These are phyloP conservation scores for Excoecaria agallocha DNA, from an alignment of 345 rosid species.

Conservation along the genomic window DNA sequence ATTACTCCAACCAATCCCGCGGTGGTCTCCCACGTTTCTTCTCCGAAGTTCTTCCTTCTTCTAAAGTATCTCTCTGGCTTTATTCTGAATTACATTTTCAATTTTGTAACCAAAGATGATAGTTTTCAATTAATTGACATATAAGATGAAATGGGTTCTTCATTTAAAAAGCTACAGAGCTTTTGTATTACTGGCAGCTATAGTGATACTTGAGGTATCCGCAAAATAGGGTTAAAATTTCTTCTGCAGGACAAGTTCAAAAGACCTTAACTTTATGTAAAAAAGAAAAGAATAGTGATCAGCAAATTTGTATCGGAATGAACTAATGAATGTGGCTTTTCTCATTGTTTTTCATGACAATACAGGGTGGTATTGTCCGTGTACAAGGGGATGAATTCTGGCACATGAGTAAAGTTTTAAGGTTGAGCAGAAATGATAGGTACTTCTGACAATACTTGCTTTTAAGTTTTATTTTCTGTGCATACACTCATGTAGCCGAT, in stretches of 20 bases:
- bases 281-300: neutral
- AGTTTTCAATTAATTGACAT: neutral
- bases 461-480: neutral
- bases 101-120: neutral
- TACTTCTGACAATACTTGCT: slow-evolving; percentile 16
- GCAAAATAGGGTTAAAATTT: neutral
- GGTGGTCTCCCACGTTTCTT: slow-evolving; percentile 87
- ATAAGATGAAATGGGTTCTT: neutral
- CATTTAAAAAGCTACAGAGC: neutral
- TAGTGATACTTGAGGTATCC: slow-evolving; percentile 1
- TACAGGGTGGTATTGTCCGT: slow-evolving; percentile 66
- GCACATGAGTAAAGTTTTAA: slow-evolving; percentile 79
- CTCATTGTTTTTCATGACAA: neutral
- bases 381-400: slow-evolving; percentile 82
- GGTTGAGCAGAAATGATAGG: slow-evolving; percentile 59
- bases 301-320: neutral
- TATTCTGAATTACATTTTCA: neutral
- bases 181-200: neutral
- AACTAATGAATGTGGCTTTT: neutral
- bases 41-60: slow-evolving; percentile 66
- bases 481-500: neutral
- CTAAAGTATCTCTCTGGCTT: slow-evolving; percentile 39
- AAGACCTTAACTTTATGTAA: neutral
- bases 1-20: slow-evolving; percentile 65
- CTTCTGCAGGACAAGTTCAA: neutral